phyloP scores from a whole-genome alignment of 2,329 filamentous ascomycete genomes.

The Sclerotinia minor region DNA sequence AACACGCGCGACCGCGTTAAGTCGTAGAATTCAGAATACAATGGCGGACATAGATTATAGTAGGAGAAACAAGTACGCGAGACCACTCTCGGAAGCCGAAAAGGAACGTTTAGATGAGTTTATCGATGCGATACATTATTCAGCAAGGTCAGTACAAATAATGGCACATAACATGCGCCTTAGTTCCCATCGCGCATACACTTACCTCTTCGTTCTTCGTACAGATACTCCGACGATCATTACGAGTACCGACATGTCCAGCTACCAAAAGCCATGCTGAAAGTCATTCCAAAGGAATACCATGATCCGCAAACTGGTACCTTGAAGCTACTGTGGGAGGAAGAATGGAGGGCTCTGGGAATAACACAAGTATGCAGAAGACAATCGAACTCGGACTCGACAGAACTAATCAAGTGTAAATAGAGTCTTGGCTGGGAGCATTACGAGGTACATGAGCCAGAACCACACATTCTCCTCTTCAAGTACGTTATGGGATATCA shows the following conservation, averaged over 20 bases:
- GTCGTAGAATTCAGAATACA: slow-evolving; percentile 12
- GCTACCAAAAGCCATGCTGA: slow-evolving; percentile 96
- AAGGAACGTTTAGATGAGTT: slow-evolving; percentile 85
- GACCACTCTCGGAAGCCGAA: slow-evolving; percentile 78
- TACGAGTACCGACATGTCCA: slow-evolving; percentile 98
- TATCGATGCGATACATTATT: slow-evolving; percentile 93
- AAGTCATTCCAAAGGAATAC: slow-evolving; percentile 92
- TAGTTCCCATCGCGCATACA: background rate
- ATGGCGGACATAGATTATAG: slow-evolving; percentile 59
- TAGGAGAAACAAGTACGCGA: slow-evolving; percentile 83
- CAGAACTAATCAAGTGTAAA: slow-evolving; percentile 9
- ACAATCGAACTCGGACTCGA: too few species aligned
- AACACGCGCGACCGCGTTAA: background rate
- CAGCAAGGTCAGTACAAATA: slow-evolving; percentile 65
- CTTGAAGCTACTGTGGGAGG: slow-evolving; percentile 94
- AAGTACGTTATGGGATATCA: slow-evolving; percentile 65
- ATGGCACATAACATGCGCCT: background rate
- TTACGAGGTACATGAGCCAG: slow-evolving; percentile 98
- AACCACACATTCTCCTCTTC: slow-evolving; percentile 97
- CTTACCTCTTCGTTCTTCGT: slow-evolving; percentile 28
- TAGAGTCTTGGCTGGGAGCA: slow-evolving; percentile 99
- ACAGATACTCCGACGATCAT: slow-evolving; percentile 86
- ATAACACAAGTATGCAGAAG: slow-evolving; percentile 78
- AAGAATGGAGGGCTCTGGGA: slow-evolving; percentile 94
- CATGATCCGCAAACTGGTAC: slow-evolving; percentile 88